phyloP scores from a whole-genome alignment of 2,329 filamentous ascomycete genomes.

The Celoporthe dispersa region DNA sequence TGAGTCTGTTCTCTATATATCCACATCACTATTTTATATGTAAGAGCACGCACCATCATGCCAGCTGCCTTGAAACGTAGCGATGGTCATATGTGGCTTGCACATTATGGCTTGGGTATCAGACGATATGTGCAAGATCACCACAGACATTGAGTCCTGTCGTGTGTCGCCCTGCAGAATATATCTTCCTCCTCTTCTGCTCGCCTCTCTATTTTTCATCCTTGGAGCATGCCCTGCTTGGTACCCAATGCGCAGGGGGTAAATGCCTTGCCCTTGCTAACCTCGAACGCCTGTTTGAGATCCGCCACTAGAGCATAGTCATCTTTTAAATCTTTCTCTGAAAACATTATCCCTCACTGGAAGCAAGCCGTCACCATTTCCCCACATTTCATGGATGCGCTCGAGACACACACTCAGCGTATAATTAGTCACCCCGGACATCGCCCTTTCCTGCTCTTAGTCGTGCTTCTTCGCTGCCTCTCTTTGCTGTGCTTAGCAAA shows the following conservation, averaged over 20 bases:
- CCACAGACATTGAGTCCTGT: not conserved
- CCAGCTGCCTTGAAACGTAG: not conserved
- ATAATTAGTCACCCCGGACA: not conserved
- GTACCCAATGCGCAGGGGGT: not conserved
- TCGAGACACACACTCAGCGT: not conserved
- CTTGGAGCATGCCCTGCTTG: not conserved
- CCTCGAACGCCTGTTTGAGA: not conserved
- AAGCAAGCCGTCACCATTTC: not conserved
- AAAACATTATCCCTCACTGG: not conserved
- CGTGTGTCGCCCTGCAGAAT: not conserved
- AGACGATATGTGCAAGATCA: not conserved
- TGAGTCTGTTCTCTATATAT: too few species aligned
- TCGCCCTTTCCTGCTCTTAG: not conserved
- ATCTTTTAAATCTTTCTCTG: not conserved
- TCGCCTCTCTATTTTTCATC: not conserved
- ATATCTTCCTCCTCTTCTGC: not conserved
- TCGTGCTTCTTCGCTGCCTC: not conserved
- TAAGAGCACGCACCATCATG: too few species aligned
- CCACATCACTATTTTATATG: too few species aligned
- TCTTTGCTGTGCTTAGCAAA: constrained; percentile 34
- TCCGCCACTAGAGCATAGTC: not conserved
- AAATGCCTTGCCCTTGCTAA: not conserved
- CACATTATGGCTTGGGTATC: not conserved
- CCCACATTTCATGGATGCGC: not conserved
- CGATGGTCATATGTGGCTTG: not conserved